Conservation (phyloP, 345 rosid species). For the Populus ilicifolia region DNA sequence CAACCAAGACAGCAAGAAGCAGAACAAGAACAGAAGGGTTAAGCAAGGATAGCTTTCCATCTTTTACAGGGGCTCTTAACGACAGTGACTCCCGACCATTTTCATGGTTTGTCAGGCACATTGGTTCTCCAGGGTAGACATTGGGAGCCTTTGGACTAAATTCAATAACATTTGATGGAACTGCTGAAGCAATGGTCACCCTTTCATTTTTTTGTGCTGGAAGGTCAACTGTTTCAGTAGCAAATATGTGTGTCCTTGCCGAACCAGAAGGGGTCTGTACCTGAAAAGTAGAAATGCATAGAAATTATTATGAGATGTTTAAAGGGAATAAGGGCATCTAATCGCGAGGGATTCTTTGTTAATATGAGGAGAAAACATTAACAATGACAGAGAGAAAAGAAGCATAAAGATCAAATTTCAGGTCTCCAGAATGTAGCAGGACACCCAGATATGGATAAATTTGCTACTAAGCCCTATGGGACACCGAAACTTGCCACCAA, state of each 20-base stretch:
- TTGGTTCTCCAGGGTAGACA: conserved; percentile 78
- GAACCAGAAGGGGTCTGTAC: conserved; percentile 81
- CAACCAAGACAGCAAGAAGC: conserved; percentile 65
- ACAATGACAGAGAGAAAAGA: not conserved
- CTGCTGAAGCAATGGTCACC: conserved; percentile 83
- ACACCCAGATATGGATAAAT: not conserved
- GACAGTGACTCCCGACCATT: conserved; percentile 62
- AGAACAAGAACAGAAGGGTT: conserved; percentile 62
- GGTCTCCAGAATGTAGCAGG: not conserved
- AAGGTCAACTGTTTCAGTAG: conserved; percentile 83
- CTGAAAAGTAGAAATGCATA: conserved; percentile 32
- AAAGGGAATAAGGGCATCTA: not conserved
- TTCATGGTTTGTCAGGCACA: conserved; percentile 83
- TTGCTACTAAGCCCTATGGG: not conserved
- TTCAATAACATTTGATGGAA: conserved; percentile 66
- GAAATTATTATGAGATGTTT: conserved; percentile 7
- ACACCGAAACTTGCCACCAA: not conserved
- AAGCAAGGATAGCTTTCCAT: conserved; percentile 52
- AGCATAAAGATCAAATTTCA: not conserved
- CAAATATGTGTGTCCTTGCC: conserved; percentile 85
- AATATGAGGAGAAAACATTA: not conserved
- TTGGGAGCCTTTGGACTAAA: conserved; percentile 75
- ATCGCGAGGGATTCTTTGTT: not conserved
- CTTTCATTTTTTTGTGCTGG: conserved; percentile 97
- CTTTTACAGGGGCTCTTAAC: conserved; percentile 71